phyloP scores from a whole-genome alignment of 202 grass and related monocot species.

The Elaeis oleifera region DNA sequence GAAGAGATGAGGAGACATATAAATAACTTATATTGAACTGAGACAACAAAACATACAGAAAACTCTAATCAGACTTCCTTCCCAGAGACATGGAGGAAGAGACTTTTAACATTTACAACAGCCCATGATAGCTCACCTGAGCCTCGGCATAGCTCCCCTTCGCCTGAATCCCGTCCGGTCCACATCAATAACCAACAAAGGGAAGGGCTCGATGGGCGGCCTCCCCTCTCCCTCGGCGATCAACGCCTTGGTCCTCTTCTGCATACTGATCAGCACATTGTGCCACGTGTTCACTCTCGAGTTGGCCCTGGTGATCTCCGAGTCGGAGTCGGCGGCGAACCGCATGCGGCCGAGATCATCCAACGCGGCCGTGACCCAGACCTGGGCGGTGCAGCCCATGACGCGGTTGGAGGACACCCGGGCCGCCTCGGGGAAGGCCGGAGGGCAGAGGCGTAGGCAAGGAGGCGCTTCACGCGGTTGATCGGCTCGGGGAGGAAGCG shows the following conservation, averaged over 20 bases:
- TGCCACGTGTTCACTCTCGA: conserved; percentile 85
- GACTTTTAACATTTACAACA: not conserved
- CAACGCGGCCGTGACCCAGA: conserved; percentile 27
- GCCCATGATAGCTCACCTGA: conserved; percentile 40
- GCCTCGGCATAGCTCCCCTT: conserved; percentile 83
- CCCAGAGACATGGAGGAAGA: too few species aligned
- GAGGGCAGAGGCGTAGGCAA: conserved; percentile 46
- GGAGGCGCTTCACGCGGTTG: conserved; percentile 53
- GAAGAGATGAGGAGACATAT: too few species aligned
- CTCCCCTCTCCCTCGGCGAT: conserved; percentile 55
- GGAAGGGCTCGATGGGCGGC: conserved; percentile 46
- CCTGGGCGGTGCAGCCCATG: conserved; percentile 83
- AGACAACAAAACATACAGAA: too few species aligned
- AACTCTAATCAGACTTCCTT: too few species aligned
- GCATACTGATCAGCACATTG: conserved; percentile 79
- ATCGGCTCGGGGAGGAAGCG: conserved; percentile 37
- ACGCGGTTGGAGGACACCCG: conserved; percentile 61
- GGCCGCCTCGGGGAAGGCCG: conserved; percentile 40
- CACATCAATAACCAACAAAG: conserved; percentile 66
- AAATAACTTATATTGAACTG: too few species aligned
- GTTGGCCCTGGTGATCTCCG: conserved; percentile 57
- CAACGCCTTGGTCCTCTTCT: conserved; percentile 65
- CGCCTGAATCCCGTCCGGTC: conserved; percentile 42
- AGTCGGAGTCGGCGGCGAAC: conserved; percentile 87
- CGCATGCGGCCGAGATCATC: conserved; percentile 47